Evolutionary conservation across 1,139 yeast species (phyloP).

Genomic region (Blastobotrys aristatus): DNA sequence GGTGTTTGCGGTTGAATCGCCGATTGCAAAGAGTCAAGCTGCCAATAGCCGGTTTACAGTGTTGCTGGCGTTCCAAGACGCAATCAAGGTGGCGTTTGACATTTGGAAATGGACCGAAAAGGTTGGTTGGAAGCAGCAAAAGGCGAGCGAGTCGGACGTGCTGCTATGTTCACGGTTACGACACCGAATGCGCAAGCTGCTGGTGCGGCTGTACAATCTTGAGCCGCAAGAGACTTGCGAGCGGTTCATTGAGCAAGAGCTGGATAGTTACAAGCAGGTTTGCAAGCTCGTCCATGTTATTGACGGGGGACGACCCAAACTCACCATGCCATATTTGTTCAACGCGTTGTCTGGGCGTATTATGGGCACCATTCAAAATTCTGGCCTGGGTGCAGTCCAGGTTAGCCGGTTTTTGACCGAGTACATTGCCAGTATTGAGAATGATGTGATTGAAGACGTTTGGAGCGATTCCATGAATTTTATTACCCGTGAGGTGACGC

Average conservation of each 20-base stretch:
- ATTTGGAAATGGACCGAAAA: conserved; percentile 77
- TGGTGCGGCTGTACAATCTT: conserved; percentile 62
- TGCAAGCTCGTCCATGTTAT: conserved; percentile 64
- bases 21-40: conserved; percentile 51
- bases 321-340: conserved; percentile 65
- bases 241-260: conserved; percentile 45
- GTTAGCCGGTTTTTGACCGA: conserved; percentile 49
- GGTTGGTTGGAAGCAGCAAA: conserved; percentile 20
- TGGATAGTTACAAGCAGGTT: conserved; percentile 24
- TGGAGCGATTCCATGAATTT: conserved; percentile 57
- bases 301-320: conserved; percentile 79
- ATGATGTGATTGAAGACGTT: conserved; percentile 71
- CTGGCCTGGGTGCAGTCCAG: conserved; percentile 40
- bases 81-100: conserved; percentile 49
- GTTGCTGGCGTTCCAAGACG: conserved; percentile 58
- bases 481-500: conserved; percentile 48
- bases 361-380: conserved; percentile 26
- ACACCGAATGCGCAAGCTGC: conserved; percentile 60
- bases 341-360: conserved; percentile 48
- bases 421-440: conserved; percentile 62
- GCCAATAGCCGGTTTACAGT: conserved; percentile 48
- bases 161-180: conserved; percentile 64
- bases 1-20: conserved; percentile 76
- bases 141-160: conserved; percentile 41
- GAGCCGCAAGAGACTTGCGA: conserved; percentile 76